A percentile compares a stretch with the other conserved stretches of the same genome.
phyloP scores from a whole-genome alignment of 768 basidiomycete genomes.

The Naganishia friedmannii region DNA sequence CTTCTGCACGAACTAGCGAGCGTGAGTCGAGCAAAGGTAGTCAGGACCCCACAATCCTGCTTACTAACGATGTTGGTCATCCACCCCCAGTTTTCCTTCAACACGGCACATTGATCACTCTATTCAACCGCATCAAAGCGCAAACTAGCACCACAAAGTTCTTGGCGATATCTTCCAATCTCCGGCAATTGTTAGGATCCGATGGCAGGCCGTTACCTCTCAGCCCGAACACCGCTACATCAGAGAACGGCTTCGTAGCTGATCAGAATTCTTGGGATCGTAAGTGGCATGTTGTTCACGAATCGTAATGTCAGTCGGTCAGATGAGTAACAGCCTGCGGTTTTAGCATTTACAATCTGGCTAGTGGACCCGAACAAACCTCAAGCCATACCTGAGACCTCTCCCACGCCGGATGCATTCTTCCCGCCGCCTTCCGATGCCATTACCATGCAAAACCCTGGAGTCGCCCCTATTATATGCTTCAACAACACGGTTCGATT shows the following conservation, averaged over 20 bases:
- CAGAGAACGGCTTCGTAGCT: conserved; percentile 58
- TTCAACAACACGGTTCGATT: conserved; percentile 96
- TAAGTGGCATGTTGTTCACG: conserved; percentile 27
- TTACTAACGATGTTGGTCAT: too few species aligned
- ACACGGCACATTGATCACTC: conserved; percentile 89
- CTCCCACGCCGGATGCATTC: conserved; percentile 52
- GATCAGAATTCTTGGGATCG: conserved; percentile 46
- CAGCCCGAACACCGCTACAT: conserved; percentile 66
- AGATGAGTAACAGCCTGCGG: too few species aligned
- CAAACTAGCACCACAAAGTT: conserved; percentile 96
- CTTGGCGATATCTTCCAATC: conserved; percentile 89
- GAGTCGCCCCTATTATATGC: conserved; percentile 83
- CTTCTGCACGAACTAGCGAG: conserved; percentile 87
- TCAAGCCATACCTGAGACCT: conserved; percentile 75
- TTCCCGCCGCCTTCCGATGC: conserved; percentile 92
- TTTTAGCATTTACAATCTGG: conserved; percentile 79
- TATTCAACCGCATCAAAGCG: conserved; percentile 92
- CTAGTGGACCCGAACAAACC: conserved; percentile 82
- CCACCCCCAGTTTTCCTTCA: conserved; percentile 86
- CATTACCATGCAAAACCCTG: conserved; percentile 71
- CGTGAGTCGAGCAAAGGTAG: conserved; percentile 58
- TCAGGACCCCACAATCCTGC: background rate
- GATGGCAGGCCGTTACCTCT: conserved; percentile 84
- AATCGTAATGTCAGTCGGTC: too few species aligned
- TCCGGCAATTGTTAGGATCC: conserved; percentile 86